Conservation (phyloP, 108 stramenopile genomes). For the Skeletonema tropicum region DNA sequence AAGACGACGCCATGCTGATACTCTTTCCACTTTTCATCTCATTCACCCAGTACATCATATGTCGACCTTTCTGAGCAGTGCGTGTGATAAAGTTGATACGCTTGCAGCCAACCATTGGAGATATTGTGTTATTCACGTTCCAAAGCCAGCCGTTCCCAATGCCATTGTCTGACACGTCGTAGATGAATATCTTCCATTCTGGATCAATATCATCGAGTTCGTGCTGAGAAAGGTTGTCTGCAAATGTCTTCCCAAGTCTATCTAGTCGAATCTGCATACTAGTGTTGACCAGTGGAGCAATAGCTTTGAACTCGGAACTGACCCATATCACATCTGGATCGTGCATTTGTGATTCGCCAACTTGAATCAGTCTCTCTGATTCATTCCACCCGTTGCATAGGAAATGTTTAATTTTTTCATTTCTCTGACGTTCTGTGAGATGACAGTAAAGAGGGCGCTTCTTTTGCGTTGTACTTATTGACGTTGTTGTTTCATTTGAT, state of each 20-base stretch:
- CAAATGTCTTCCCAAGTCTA: not conserved
- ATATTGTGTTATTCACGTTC: not conserved
- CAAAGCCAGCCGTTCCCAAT: constrained; percentile 5
- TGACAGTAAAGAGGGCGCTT: not conserved
- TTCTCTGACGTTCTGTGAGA: not conserved
- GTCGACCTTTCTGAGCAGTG: not conserved
- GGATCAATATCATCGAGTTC: constrained; percentile 2
- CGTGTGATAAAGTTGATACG: constrained; percentile 7
- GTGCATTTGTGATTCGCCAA: not conserved
- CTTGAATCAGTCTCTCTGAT: constrained; percentile 1
- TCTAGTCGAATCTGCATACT: not conserved
- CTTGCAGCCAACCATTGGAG: constrained; percentile 3
- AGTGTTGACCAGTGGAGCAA: not conserved
- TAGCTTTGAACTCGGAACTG: not conserved
- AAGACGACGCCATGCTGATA: not conserved
- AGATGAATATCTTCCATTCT: constrained; percentile 7
- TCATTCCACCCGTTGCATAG: not conserved
- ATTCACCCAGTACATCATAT: not conserved
- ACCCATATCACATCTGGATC: not conserved
- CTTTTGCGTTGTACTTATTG: not conserved
- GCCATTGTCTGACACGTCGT: constrained; percentile 2
- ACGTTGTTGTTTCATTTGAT: not conserved
- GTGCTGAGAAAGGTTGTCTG: not conserved
- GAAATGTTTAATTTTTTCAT: not conserved
- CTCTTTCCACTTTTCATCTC: not conserved